Conservation (phyloP, 371 early-diverging fungal genomes). For the Phascolomyces articulosus region DNA sequence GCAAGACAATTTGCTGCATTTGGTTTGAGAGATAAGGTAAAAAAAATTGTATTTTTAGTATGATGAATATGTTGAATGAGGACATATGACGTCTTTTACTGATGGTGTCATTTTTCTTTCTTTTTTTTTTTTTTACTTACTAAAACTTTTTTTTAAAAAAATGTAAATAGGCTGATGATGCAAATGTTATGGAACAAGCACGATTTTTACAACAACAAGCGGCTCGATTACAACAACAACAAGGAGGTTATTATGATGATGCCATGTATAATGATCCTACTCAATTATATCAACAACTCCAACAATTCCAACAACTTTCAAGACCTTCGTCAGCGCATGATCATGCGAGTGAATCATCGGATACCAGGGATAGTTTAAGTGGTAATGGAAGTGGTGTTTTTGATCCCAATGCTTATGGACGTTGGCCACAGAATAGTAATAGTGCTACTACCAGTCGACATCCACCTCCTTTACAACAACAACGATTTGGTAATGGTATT, state of each 20-base stretch:
- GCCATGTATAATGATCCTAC: neutral
- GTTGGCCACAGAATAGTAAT: neutral
- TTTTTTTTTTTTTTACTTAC: neutral
- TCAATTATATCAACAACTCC: conserved; percentile 2
- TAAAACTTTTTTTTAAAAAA: too few species aligned
- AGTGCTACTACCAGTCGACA: neutral
- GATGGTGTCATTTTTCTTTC: too few species aligned
- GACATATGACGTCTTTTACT: too few species aligned
- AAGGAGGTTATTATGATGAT: neutral
- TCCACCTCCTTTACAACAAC: neutral
- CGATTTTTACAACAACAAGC: conserved; percentile 6
- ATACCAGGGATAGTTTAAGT: conserved; percentile 2
- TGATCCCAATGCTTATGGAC: neutral
- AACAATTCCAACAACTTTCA: conserved; percentile 1
- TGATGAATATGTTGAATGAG: too few species aligned
- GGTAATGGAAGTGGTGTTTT: neutral
- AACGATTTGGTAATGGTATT: neutral
- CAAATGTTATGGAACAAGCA: neutral
- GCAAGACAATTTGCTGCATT: conserved; percentile 3
- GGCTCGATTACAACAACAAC: neutral
- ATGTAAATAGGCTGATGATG: neutral
- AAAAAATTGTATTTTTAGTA: too few species aligned
- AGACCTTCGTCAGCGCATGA: conserved; percentile 3
- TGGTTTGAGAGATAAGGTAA: conserved; percentile 1
- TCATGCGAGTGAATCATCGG: neutral